These are phyloP conservation scores for Fusarium anguioides DNA, from an alignment of 2,329 filamentous ascomycete genomes.

Conservation along the genomic window DNA sequence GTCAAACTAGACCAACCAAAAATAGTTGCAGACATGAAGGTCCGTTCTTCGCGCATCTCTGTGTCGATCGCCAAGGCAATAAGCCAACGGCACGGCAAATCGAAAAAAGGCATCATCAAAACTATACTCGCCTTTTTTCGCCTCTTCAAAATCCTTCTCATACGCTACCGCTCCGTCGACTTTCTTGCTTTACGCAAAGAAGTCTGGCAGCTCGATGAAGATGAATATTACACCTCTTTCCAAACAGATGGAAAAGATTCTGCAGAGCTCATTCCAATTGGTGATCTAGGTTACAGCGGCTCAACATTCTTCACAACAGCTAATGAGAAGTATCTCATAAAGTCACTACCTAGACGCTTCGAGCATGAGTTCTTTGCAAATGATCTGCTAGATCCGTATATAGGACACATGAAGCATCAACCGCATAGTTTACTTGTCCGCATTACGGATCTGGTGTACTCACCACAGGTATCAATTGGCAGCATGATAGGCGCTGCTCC, in stretches of 20 bases:
- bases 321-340: slow-evolving; percentile 75
- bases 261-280: slow-evolving; percentile 64
- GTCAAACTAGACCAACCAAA: neutral
- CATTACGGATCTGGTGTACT: slow-evolving; percentile 76
- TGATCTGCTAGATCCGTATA: slow-evolving; percentile 73
- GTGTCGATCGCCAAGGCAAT: slow-evolving; percentile 67
- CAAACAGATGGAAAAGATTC: slow-evolving; percentile 36
- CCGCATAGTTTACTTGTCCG: slow-evolving; percentile 73
- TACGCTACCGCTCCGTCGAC: slow-evolving; percentile 45
- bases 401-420: slow-evolving; percentile 69
- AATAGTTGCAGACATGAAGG: slow-evolving; percentile 43
- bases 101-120: slow-evolving; percentile 45
- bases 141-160: slow-evolving; percentile 49
- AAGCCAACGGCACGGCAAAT: slow-evolving; percentile 53
- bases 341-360: slow-evolving; percentile 75
- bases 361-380: slow-evolving; percentile 77
- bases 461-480: slow-evolving; percentile 67
- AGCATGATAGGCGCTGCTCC: slow-evolving; percentile 69
- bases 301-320: slow-evolving; percentile 79
- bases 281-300: slow-evolving; percentile 79
- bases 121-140: slow-evolving; percentile 50
- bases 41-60: slow-evolving; percentile 59
- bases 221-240: slow-evolving; percentile 55
- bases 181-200: slow-evolving; percentile 47
- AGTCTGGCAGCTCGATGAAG: slow-evolving; percentile 50